A percentile compares a stretch with the other conserved stretches of the same genome.
Conservation (phyloP, 2,329 filamentous ascomycete species). For the Cladophialophora carrionii region DNA sequence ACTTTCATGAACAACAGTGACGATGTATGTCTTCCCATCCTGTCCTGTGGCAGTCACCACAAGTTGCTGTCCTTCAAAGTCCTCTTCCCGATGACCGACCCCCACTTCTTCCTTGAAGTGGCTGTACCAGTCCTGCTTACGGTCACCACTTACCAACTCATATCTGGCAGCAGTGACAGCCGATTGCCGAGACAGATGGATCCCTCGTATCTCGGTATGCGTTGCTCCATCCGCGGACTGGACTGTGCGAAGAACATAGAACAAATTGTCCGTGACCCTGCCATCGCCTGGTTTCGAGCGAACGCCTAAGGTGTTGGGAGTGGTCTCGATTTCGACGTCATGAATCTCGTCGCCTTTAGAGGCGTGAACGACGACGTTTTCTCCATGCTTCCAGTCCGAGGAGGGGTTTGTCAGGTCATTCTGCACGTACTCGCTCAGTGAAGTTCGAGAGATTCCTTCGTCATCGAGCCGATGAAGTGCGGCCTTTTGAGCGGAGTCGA, state of each 20-base stretch:
- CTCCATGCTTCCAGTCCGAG: conserved; percentile 18
- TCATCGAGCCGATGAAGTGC: conserved; percentile 23
- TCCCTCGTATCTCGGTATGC: conserved; percentile 24
- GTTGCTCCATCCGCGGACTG: conserved; percentile 12
- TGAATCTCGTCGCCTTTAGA: conserved; percentile 18
- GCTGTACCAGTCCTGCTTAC: conserved; percentile 22
- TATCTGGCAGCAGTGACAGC: conserved; percentile 25
- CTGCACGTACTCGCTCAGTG: conserved; percentile 16
- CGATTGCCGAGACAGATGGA: conserved; percentile 24
- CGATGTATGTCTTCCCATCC: conserved; percentile 23
- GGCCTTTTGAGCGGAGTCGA: conserved; percentile 22
- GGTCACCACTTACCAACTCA: conserved; percentile 27
- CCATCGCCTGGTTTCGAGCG: conserved; percentile 24
- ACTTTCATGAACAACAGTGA: conserved; percentile 25
- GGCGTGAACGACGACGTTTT: conserved; percentile 26
- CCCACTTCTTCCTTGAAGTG: conserved; percentile 23
- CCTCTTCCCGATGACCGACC: conserved; percentile 7
- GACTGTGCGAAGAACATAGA: conserved; percentile 22
- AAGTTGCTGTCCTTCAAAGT: conserved; percentile 18
- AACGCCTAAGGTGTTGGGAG: conserved; percentile 24
- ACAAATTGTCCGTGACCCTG: conserved; percentile 24
- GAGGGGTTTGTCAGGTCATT: conserved; percentile 22
- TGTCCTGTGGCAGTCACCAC: conserved; percentile 20
- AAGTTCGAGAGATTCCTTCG: conserved; percentile 18
- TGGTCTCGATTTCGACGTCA: conserved; percentile 23